Base-by-base conservation (phyloP, 768 basidiomycete genomes). In the Phylloporus arenicola region DNA sequence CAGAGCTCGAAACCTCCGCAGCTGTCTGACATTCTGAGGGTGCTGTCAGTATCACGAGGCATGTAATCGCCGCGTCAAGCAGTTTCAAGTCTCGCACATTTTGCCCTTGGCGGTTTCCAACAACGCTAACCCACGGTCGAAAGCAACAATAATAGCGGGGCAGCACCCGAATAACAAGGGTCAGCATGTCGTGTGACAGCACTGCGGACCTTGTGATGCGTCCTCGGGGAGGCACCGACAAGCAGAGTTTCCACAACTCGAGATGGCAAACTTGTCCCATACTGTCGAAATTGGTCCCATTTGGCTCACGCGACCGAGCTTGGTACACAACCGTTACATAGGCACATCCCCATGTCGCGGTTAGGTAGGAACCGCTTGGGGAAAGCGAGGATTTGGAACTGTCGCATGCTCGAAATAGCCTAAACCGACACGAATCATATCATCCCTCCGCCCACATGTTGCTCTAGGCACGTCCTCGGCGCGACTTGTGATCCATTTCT, bases 401-500 rank as follows among this genome's bases (percentile, higher is more conserved):
- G 45, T 53, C 49, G 40, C 45, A 54, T 45, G 20, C 52, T 40
- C 30, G 45, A 63, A 59, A 65, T 53, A 57, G 33, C 41, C 4
- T 39, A 29, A 45, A 37, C 43, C 27, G 60, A 51, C 35, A 45
- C 14, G 40, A 30, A 24, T 49, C 58, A 53, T 46, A 38, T 43
- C 45, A 29, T 29, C 12, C 29, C 44, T 42, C 17, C 22, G 51
- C 45, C 39, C 47, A 54, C 33, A 25, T 48, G 52, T 51, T 51
- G 43, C 24, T 27, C 49, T 47, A 65, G 51, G 56, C 56, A 44
- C 51, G 43, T 34, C 45, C 53, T 33, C 46, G 45, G 49, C 35
- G 57, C 59, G 56, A 47, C 35, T 48, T 51, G 43, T 60, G 49
- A 29, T 66, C 69, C 57, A 70, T 72, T 52, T 64, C 51, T 20